A percentile compares a stretch with the other conserved stretches of the same genome.
phyloP scores from a whole-genome alignment of 2,329 filamentous ascomycete species.

The Fusarium incarnatum region DNA sequence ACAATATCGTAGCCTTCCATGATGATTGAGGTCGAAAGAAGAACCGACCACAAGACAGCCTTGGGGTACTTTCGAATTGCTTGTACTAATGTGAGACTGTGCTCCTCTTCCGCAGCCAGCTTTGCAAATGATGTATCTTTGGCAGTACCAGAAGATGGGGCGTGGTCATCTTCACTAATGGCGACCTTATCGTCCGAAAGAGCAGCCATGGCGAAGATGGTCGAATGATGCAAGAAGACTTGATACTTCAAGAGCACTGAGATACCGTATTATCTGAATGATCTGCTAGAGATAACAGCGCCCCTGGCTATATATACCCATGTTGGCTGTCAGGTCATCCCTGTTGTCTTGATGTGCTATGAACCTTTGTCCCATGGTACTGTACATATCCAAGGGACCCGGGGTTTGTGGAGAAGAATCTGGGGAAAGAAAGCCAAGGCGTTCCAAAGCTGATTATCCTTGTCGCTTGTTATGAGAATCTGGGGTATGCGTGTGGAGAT shows the following conservation, averaged over 20 bases:
- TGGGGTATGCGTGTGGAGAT: conserved; percentile 13
- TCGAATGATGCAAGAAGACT: not conserved
- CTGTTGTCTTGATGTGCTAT: not conserved
- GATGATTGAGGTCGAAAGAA: conserved; percentile 50
- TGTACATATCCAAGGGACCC: not conserved
- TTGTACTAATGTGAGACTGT: conserved; percentile 26
- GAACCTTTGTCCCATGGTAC: not conserved
- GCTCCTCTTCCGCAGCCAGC: conserved; percentile 31
- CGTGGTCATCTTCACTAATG: conserved; percentile 34
- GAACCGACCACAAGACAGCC: conserved; percentile 30
- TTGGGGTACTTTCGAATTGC: conserved; percentile 31
- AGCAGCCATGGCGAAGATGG: conserved; percentile 3
- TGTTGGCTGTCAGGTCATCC: not conserved
- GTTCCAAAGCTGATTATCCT: not conserved
- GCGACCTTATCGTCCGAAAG: conserved; percentile 30
- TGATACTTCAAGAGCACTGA: no score
- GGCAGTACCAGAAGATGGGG: not conserved
- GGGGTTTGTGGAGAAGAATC: conserved; percentile 18
- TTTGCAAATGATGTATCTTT: conserved; percentile 33
- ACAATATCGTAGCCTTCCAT: conserved; percentile 52
- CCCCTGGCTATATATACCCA: conserved; percentile 20
- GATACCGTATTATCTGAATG: not conserved
- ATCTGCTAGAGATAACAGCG: not conserved
- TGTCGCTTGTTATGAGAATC: conserved; percentile 1
- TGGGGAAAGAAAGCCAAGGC: conserved; percentile 10